phyloP scores from a whole-genome alignment of 148 eudicot species.

The Fagopyrum tataricum region DNA sequence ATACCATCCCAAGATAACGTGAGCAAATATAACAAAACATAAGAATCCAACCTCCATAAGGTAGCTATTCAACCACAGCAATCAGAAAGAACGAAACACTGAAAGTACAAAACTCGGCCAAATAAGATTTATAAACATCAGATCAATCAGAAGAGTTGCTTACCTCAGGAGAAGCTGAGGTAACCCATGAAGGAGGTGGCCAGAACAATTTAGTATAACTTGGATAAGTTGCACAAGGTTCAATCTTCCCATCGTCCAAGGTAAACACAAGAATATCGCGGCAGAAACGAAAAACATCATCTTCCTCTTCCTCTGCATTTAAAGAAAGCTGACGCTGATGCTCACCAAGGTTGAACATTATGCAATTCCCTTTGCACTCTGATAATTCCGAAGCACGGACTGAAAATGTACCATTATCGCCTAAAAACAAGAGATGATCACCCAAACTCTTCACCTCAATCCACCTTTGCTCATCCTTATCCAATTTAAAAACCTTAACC shows the following conservation, averaged over 20 bases:
- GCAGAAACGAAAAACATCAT: constrained; percentile 17
- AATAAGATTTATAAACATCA: background rate
- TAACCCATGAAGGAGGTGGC: constrained; percentile 64
- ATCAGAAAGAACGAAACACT: background rate
- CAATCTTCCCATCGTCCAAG: constrained; percentile 52
- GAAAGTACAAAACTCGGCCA: background rate
- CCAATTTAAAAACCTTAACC: constrained; percentile 64
- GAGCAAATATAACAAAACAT: background rate
- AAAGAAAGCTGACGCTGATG: background rate
- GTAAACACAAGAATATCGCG: constrained; percentile 53
- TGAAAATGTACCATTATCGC: constrained; percentile 61
- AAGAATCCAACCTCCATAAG: background rate
- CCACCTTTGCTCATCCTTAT: constrained; percentile 37
- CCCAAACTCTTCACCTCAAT: constrained; percentile 51
- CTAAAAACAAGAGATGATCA: constrained; percentile 58
- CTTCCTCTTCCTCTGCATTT: constrained; percentile 16
- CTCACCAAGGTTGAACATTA: constrained; percentile 25
- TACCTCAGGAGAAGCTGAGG: constrained; percentile 20
- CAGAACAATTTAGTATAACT: constrained; percentile 48
- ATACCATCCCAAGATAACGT: background rate
- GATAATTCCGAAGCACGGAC: constrained; percentile 28
- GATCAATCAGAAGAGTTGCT: background rate
- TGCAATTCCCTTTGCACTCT: constrained; percentile 30
- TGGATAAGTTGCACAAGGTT: constrained; percentile 29
- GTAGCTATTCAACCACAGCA: background rate